Evolutionary conservation across 257 asterid genomes (phyloP), one percentile per base, ranked within the genome.

Genomic region (Paulownia fortunei): DNA sequence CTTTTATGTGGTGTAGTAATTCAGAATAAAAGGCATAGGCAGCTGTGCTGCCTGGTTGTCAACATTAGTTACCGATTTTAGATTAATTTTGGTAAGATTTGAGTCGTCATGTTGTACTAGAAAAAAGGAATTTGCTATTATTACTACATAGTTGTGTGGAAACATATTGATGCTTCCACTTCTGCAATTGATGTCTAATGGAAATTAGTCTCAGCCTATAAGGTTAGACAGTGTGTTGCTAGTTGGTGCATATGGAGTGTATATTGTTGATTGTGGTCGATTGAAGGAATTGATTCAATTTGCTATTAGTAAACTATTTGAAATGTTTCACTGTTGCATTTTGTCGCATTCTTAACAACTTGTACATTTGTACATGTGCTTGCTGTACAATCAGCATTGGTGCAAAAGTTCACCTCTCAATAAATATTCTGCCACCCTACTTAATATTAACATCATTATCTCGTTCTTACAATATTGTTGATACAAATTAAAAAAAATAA

Each of bases 41-140:
- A 27, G 44, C 36, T 9, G 11, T 2, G 61, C 41, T 34, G 71
- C 70, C 16, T 15, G 5, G 34, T 66, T 71, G 32, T 9, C 44
- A 49, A 16, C 42, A 26, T 8, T 69, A 39, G 12, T 41, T 19
- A 13, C 36, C 37, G 44, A 34, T 46, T 39, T 41, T 63, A 71
- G 79, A 56, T 71, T 30, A 76, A 44, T 70, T 76, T 37, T 42
- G 70, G 68, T 9, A 75, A 36, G 73, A 58, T 41, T 65, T 58
- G 27, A 41, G 47, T 44, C 59, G 8, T 76, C 59, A 34, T 67
- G 58, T 55, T 81, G 9, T 52, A n/a, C 54, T 34, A 72, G 69
- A 15, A 30, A 44, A 52, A 51, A 39, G 44, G 85, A 49, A 55
- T 65, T 46, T 70, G 26, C 41, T 63, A 5, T 30, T 44, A 16